phyloP scores from a whole-genome alignment of 805 yeast genomes.

The Candida bentonensis region DNA sequence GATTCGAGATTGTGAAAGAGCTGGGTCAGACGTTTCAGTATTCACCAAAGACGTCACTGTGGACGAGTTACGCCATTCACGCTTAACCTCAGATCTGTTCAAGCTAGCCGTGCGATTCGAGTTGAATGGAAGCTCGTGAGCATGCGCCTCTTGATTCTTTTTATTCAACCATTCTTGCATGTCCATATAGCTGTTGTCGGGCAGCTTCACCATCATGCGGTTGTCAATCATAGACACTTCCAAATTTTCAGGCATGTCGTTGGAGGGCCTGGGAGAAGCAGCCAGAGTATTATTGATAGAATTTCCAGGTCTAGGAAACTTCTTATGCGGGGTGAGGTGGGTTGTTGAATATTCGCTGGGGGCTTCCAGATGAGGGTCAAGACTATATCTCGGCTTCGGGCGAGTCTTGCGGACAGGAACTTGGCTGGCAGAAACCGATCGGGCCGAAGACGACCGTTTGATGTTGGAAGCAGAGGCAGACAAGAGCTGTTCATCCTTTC shows the following conservation, averaged over 20 bases:
- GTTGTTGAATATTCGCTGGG: not conserved
- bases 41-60: too few relatives aligned
- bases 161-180: conserved; percentile 18
- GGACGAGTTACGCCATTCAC: too few relatives aligned
- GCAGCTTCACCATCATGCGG: conserved; percentile 15
- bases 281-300: not conserved
- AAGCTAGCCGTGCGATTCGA: too few relatives aligned
- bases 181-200: conserved; percentile 10
- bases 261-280: not conserved
- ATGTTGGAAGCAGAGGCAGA: not conserved
- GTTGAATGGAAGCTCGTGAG: too few relatives aligned
- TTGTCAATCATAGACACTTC: conserved; percentile 14
- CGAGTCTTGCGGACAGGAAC: not conserved
- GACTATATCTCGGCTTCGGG: conserved; percentile 5
- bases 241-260: conserved; percentile 3
- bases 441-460: not conserved
- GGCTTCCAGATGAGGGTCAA: not conserved
- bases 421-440: not conserved
- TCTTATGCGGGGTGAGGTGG: not conserved
- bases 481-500: conserved; percentile 1
- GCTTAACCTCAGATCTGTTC: too few relatives aligned
- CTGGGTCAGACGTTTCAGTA: too few relatives aligned
- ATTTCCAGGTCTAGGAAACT: not conserved
- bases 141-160: too few relatives aligned
- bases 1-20: too few relatives aligned